These are phyloP conservation scores for Medicago arabica DNA, from an alignment of 306 rosid species.

Conservation along the genomic window DNA sequence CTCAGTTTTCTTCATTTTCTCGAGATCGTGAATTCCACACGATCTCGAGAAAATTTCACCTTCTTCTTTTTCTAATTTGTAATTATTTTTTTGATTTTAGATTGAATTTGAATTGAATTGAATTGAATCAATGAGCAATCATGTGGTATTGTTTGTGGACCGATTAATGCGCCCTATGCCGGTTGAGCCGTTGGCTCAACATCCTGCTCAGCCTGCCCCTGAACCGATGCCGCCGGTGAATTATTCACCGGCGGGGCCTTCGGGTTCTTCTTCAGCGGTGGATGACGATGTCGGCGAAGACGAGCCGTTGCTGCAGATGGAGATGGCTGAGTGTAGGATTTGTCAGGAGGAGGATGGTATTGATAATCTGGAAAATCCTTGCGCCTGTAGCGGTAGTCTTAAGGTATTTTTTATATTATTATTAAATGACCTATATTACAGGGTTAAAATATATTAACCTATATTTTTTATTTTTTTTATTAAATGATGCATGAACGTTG, in stretches of 20 bases:
- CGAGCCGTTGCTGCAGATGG: conserved; percentile 72
- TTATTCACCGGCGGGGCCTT: conserved; percentile 35
- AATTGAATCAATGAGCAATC: conserved; percentile 68
- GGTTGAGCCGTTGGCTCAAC: conserved; percentile 51
- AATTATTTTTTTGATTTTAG: neutral
- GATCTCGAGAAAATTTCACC: conserved; percentile 33
- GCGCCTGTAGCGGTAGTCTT: conserved; percentile 94
- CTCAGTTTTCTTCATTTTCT: conserved; percentile 39
- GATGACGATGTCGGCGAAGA: conserved; percentile 51
- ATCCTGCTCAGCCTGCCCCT: conserved; percentile 51
- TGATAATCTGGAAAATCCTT: conserved; percentile 78
- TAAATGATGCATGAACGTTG: neutral
- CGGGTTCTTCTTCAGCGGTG: conserved; percentile 43
- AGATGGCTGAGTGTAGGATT: conserved; percentile 88
- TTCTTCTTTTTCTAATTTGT: neutral
- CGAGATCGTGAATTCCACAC: conserved; percentile 47
- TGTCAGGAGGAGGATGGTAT: conserved; percentile 90
- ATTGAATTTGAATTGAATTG: neutral
- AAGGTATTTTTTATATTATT: too few relatives aligned
- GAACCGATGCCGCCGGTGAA: conserved; percentile 33
- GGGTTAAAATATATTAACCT: too few relatives aligned
- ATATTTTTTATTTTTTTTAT: too few relatives aligned
- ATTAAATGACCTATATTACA: too few relatives aligned
- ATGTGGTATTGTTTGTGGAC: conserved; percentile 79
- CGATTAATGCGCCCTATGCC: conserved; percentile 58